Percentiles rank a stretch among this genome's conserved stretches.
phyloP scores from a whole-genome alignment of 305 asterid species.

The Fraxinus paxiana region DNA sequence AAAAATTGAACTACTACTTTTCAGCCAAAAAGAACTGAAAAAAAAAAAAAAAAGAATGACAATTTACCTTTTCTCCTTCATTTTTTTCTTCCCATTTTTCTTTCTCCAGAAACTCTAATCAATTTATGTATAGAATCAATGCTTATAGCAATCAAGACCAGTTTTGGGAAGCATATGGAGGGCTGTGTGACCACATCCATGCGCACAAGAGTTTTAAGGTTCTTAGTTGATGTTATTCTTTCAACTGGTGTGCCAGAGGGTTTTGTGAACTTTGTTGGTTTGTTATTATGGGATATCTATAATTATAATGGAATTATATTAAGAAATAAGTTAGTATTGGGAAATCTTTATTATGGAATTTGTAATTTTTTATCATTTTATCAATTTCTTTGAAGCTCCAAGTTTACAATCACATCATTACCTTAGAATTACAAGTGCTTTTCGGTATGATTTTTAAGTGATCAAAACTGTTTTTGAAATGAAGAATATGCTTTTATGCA shows the following conservation, averaged over 20 bases:
- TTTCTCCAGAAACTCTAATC: background rate
- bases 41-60: background rate
- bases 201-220: background rate
- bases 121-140: background rate
- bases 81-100: background rate
- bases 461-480: background rate
- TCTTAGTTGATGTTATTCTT: background rate
- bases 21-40: background rate
- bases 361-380: background rate
- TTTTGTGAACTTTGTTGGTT: background rate
- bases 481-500: background rate
- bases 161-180: background rate
- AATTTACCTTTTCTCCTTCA: background rate
- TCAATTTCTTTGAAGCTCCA: background rate
- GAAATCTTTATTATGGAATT: background rate
- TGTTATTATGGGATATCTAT: background rate
- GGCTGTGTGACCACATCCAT: background rate
- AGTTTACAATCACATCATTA: background rate
- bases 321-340: background rate
- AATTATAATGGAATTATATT: background rate
- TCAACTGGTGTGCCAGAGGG: background rate
- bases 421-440: background rate
- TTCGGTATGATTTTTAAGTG: background rate
- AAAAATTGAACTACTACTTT: too few relatives aligned
- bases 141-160: background rate